These are phyloP conservation scores for Bryoerythrophyllum caledonicum DNA, from an alignment of 225 moss, liverwort and hornwort species.

Conservation along the genomic window DNA sequence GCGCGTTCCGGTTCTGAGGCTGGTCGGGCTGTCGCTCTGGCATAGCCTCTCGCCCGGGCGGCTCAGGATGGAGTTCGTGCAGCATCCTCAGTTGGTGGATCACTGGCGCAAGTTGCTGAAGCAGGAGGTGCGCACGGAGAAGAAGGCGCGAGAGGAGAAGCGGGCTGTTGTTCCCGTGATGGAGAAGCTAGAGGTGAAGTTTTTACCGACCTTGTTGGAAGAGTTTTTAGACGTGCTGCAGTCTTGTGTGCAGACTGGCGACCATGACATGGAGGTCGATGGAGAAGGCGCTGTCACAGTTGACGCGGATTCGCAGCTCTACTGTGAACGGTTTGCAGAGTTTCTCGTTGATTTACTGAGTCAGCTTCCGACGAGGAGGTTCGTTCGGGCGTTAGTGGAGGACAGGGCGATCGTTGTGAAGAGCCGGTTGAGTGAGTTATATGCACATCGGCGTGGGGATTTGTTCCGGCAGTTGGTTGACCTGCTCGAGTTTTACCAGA, in stretches of 20 bases:
- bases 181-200: conserved; percentile 86
- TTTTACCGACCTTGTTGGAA: conserved; percentile 78
- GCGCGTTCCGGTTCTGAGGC: conserved; percentile 72
- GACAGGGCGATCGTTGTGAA: conserved; percentile 83
- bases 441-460: conserved; percentile 71
- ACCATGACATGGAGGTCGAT: conserved; percentile 36
- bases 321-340: conserved; percentile 96
- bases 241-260: conserved; percentile 45
- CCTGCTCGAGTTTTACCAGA: conserved; percentile 90
- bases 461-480: conserved; percentile 92
- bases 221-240: conserved; percentile 82
- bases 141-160: conserved; percentile 40
- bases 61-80: conserved; percentile 83
- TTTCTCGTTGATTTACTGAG: conserved; percentile 95
- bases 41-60: conserved; percentile 87
- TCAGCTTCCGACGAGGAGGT: conserved; percentile 89
- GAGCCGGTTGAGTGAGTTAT: conserved; percentile 86
- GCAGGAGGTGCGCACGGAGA: conserved; percentile 69
- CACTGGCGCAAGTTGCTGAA: conserved; percentile 86
- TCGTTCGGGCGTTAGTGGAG: conserved; percentile 85
- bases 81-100: conserved; percentile 72
- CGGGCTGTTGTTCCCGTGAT: conserved; percentile 38
- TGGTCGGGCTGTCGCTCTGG: conserved; percentile 89
- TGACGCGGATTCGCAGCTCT: conserved; percentile 76
- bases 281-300: conserved; percentile 35